Conservation (phyloP, 1,284 basidiomycete species). For the Wallemia mellicola region DNA sequence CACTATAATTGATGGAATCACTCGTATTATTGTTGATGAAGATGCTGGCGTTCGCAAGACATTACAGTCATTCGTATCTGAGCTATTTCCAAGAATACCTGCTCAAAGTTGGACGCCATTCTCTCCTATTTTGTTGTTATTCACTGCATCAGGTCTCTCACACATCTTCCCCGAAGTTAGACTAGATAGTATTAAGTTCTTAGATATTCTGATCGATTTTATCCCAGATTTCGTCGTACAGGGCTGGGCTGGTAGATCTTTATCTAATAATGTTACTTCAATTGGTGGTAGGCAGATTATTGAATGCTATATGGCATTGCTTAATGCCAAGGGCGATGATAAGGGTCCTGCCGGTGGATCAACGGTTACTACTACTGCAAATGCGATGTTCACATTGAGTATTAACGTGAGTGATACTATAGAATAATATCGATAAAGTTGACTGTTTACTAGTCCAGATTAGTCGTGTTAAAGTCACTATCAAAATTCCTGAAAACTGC, state of each 20-base stretch:
- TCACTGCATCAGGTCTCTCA: conserved; percentile 65
- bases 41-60: conserved; percentile 20
- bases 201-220: conserved; percentile 44
- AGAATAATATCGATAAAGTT: conserved; percentile 1
- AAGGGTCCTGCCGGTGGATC: conserved; percentile 12
- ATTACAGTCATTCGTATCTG: conserved; percentile 34
- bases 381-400: conserved; percentile 32
- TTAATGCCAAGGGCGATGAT: conserved; percentile 20
- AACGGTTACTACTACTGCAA: conserved; percentile 20
- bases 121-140: conserved; percentile 41
- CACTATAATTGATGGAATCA: conserved; percentile 32
- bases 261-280: background rate
- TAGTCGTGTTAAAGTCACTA: conserved; percentile 28
- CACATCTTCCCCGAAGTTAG: conserved; percentile 85
- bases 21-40: conserved; percentile 48
- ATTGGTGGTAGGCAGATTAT: conserved; percentile 28
- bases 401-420: conserved; percentile 21
- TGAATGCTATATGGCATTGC: conserved; percentile 40
- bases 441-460: conserved; percentile 24
- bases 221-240: conserved; percentile 36
- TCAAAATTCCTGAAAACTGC: conserved; percentile 23
- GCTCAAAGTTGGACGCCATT: conserved; percentile 40
- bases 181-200: conserved; percentile 54
- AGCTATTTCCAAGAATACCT: conserved; percentile 23
- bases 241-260: conserved; percentile 25